Conservation (phyloP, 306 rosid genomes). For the Inga leiocalycina region DNA sequence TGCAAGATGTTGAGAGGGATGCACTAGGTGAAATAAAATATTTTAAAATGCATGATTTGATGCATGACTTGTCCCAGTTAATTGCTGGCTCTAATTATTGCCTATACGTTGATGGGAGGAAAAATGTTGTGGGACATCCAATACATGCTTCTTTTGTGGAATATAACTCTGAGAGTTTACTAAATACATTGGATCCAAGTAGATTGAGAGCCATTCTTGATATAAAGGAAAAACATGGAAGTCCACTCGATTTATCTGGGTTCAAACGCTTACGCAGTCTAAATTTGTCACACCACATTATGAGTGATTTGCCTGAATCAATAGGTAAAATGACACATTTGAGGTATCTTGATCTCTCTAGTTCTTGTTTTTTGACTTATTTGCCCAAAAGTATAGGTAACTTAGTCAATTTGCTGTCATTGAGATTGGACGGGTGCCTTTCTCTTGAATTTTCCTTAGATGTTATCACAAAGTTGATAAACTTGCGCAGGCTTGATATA, state of each 20-base stretch:
- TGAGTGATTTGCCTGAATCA: not conserved
- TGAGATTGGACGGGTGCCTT: not conserved
- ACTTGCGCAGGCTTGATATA: not conserved
- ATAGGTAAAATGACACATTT: not conserved
- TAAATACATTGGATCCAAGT: not conserved
- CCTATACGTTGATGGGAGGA: not conserved
- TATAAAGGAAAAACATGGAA: not conserved
- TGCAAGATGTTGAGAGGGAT: not conserved
- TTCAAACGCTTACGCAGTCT: not conserved
- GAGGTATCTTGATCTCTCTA: slow-evolving; percentile 24
- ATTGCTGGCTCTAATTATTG: not conserved
- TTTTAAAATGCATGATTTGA: slow-evolving; percentile 1
- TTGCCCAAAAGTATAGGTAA: not conserved
- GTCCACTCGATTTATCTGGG: not conserved
- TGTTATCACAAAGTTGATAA: not conserved
- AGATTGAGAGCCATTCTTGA: not conserved
- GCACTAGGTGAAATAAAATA: not conserved
- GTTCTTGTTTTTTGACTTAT: not conserved
- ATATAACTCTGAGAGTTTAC: not conserved
- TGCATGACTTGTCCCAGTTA: not conserved
- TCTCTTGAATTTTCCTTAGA: not conserved
- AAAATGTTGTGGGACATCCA: not conserved
- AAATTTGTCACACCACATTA: not conserved
- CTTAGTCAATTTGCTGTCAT: not conserved
- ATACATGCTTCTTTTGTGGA: not conserved